phyloP scores from a whole-genome alignment of 495 filamentous ascomycete species.

The Penicillium coffeae region DNA sequence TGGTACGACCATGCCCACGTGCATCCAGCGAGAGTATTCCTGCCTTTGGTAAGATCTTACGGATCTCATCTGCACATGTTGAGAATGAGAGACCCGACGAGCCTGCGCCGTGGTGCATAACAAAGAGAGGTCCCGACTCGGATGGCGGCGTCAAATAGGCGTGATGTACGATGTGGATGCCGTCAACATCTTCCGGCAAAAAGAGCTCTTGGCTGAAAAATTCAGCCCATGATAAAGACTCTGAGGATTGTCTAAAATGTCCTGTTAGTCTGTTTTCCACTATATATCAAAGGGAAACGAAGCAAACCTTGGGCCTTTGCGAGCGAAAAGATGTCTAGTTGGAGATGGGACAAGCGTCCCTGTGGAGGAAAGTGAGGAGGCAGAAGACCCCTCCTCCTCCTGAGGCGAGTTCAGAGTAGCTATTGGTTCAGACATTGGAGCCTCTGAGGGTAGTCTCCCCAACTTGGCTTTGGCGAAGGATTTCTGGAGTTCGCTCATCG shows the following conservation, averaged over 20 bases:
- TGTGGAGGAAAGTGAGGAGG: constrained; percentile 76
- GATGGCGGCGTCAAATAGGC: constrained; percentile 70
- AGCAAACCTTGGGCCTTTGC: constrained; percentile 56
- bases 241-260: constrained; percentile 22
- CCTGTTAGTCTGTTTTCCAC: constrained; percentile 6
- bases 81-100: constrained; percentile 88
- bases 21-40: constrained; percentile 84
- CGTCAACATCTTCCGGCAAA: constrained; percentile 46
- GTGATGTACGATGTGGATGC: constrained; percentile 64
- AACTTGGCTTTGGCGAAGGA: constrained; percentile 80
- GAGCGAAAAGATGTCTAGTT: constrained; percentile 67
- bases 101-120: constrained; percentile 86
- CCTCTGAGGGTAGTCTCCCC: constrained; percentile 55
- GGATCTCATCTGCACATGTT: constrained; percentile 69
- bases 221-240: constrained; percentile 71
- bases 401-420: constrained; percentile 14
- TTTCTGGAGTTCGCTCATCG: constrained; percentile 85
- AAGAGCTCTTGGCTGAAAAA: constrained; percentile 87
- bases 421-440: constrained; percentile 41
- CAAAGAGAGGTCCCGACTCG: constrained; percentile 68
- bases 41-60: constrained; percentile 71
- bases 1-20: constrained; percentile 79
- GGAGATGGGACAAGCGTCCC: constrained; percentile 83
- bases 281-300: background rate
- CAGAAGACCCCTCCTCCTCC: constrained; percentile 67